Percentiles rank a stretch among this genome's conserved stretches.
These are phyloP conservation scores for Fusarium lateritium DNA, from an alignment of 2,329 filamentous ascomycete species.

Conservation along the genomic window DNA sequence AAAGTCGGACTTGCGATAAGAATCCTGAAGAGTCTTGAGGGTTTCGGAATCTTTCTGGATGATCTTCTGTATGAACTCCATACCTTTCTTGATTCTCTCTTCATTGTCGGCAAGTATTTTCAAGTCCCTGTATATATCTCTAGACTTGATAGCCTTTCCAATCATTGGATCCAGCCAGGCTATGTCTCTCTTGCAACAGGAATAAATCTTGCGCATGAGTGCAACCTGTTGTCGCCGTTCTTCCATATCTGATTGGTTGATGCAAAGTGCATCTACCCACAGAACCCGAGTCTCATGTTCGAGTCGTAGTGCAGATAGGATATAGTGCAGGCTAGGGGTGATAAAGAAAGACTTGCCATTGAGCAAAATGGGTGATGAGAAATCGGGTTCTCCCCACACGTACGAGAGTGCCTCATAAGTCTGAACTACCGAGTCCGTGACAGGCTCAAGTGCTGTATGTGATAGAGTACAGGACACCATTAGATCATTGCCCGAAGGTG, in stretches of 20 bases:
- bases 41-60: neutral
- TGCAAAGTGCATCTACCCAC: constrained; percentile 39
- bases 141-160: fast-evolving
- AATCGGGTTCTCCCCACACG: constrained; percentile 25
- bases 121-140: neutral
- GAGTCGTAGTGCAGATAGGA: neutral
- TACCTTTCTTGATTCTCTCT: neutral
- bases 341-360: constrained; percentile 9
- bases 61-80: constrained; percentile 13
- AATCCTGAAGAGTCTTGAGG: constrained; percentile 2
- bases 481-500: neutral
- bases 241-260: constrained; percentile 24
- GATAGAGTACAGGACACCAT: constrained; percentile 3
- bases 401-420: constrained; percentile 36
- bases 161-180: constrained; percentile 30
- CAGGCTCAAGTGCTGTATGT: neutral
- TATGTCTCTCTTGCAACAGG: constrained; percentile 20
- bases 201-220: constrained; percentile 32
- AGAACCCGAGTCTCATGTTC: neutral
- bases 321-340: constrained; percentile 11
- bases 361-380: constrained; percentile 13
- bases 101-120: neutral
- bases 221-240: constrained; percentile 27
- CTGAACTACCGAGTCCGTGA: neutral
- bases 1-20: no score